Evolutionary conservation across 2,329 filamentous ascomycete genomes (phyloP).

Genomic region (Venturia aucupariae): DNA sequence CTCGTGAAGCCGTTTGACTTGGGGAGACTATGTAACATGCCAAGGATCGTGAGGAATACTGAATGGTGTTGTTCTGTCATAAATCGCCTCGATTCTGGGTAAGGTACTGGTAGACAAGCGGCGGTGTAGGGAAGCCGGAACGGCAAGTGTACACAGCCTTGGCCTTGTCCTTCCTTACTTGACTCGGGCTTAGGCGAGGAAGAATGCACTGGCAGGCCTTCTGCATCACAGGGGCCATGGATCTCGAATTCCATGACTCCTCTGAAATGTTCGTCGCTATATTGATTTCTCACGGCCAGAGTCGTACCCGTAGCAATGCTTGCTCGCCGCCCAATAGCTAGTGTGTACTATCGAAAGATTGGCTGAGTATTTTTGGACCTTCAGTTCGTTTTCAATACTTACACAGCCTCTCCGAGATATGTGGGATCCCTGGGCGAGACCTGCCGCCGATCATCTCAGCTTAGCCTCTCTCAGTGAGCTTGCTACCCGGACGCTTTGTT

Average conservation of each 20-base stretch:
- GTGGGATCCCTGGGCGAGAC: background rate
- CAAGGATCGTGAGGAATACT: background rate
- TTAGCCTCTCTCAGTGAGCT: background rate
- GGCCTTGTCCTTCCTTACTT: slow-evolving; percentile 1
- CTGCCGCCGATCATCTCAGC: background rate
- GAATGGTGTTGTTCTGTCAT: background rate
- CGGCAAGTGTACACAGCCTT: background rate
- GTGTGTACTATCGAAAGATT: background rate
- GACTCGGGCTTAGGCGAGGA: background rate
- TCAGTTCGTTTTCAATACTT: too few relatives aligned
- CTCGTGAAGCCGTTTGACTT: background rate
- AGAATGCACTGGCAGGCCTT: background rate
- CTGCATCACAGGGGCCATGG: slow-evolving; percentile 1
- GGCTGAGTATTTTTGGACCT: slow-evolving; percentile 3
- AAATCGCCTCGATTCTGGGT: background rate
- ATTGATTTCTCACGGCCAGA: too few relatives aligned
- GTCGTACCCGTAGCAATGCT: background rate
- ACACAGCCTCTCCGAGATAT: slow-evolving; percentile 6
- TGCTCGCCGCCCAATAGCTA: slow-evolving; percentile 3
- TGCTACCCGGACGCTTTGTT: background rate
- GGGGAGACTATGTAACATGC: background rate
- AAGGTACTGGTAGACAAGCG: background rate
- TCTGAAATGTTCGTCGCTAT: too few relatives aligned
- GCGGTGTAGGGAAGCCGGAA: background rate
- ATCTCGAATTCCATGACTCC: background rate